A percentile compares a stretch with the other conserved stretches of the same genome.
These are phyloP conservation scores for Solanum boliviense DNA, from an alignment of 257 asterid species.

Conservation along the genomic window DNA sequence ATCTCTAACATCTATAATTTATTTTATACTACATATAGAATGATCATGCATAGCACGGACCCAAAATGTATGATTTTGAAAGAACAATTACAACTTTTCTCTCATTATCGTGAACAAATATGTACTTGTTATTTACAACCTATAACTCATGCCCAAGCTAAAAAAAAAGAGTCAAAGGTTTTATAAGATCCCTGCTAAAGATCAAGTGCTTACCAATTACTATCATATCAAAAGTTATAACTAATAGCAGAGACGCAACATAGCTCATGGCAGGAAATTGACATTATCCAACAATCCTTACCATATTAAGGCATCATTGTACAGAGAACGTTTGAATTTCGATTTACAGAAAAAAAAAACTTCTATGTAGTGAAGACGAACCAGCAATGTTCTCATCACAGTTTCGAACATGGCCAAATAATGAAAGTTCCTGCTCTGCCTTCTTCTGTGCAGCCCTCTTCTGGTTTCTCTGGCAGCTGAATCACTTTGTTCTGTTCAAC, in stretches of 20 bases:
- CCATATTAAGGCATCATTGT: no score
- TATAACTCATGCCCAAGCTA: no score
- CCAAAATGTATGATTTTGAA: no score
- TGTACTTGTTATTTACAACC: not conserved
- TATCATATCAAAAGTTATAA: no score
- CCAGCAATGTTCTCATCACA: not conserved
- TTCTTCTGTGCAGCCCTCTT: constrained; percentile 29
- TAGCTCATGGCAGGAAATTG: no score
- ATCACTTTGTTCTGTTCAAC: constrained; percentile 29
- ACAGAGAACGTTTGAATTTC: no score
- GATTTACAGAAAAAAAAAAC: not conserved
- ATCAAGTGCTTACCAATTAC: no score
- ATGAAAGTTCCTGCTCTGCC: constrained; percentile 20
- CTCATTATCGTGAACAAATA: not conserved
- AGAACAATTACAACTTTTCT: not conserved
- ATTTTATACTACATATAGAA: not conserved
- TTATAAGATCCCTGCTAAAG: no score
- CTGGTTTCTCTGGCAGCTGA: constrained; percentile 12
- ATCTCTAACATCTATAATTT: not conserved
- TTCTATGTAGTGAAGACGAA: not conserved
- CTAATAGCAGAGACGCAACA: no score
- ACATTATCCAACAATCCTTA: no score
- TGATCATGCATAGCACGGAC: not conserved
- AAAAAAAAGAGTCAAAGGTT: no score
- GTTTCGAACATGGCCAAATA: constrained; percentile 1